phyloP scores from a whole-genome alignment of 2,329 filamentous ascomycete species.

The Dothistroma septosporum region DNA sequence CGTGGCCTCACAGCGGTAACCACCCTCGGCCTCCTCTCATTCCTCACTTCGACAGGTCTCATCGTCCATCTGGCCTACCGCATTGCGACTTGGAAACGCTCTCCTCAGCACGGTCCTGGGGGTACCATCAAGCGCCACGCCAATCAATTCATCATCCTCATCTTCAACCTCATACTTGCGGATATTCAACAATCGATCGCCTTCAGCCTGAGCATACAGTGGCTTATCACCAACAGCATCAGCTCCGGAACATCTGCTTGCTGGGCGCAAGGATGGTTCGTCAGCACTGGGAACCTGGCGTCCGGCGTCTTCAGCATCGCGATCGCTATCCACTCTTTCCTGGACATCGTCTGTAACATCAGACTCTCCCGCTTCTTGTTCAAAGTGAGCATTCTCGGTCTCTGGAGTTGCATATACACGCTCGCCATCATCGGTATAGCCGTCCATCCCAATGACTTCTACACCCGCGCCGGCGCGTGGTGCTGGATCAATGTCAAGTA shows the following conservation, averaged over 20 bases:
- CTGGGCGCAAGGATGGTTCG: conserved; percentile 62
- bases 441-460: conserved; percentile 46
- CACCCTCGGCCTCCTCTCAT: conserved; percentile 45
- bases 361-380: conserved; percentile 50
- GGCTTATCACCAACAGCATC: conserved; percentile 53
- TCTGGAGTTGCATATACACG: conserved; percentile 58
- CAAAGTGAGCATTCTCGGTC: conserved; percentile 43
- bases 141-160: conserved; percentile 64
- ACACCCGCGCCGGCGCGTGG: conserved; percentile 63
- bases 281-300: conserved; percentile 61
- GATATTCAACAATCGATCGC: conserved; percentile 63
- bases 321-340: conserved; percentile 62
- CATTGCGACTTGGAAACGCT: conserved; percentile 40
- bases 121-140: too few relatives aligned
- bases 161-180: conserved; percentile 64
- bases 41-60: conserved; percentile 42
- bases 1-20: conserved; percentile 47
- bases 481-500: conserved; percentile 60
- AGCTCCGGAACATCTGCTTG: conserved; percentile 52
- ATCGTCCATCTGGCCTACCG: conserved; percentile 46
- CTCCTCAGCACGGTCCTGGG: too few relatives aligned
- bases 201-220: conserved; percentile 58
- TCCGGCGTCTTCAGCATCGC: conserved; percentile 62
- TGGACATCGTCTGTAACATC: conserved; percentile 55
- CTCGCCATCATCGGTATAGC: conserved; percentile 52